These are phyloP conservation scores for Trichoderma lentiforme DNA, from an alignment of 2,329 filamentous ascomycete genomes.

Conservation along the genomic window DNA sequence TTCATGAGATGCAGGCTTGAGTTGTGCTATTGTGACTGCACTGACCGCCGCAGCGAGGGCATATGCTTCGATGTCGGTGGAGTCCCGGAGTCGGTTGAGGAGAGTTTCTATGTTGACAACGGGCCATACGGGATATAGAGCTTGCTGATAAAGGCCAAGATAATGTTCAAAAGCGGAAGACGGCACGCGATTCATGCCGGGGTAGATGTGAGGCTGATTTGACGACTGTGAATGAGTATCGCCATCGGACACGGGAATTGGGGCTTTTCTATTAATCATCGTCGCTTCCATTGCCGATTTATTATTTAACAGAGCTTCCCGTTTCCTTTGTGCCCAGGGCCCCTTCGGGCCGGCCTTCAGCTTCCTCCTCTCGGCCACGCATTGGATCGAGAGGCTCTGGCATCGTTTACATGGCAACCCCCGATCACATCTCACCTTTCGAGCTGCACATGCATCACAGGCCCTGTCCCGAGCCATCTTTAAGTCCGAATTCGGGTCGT, in stretches of 20 bases:
- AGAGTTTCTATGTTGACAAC: not conserved
- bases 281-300: not conserved
- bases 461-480: conserved; percentile 8
- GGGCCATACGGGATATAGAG: conserved; percentile 7
- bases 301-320: conserved; percentile 1
- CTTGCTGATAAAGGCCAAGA: not conserved
- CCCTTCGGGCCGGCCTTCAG: conserved; percentile 8
- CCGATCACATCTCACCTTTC: conserved; percentile 11
- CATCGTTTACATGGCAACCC: conserved; percentile 7
- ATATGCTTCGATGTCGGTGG: conserved; percentile 6
- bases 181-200: not conserved
- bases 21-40: conserved; percentile 8
- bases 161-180: not conserved
- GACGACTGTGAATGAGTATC: not conserved
- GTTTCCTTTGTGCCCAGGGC: conserved; percentile 2
- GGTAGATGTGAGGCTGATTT: not conserved
- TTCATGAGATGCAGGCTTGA: not conserved
- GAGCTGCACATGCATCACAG: conserved; percentile 10
- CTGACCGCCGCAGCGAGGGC: conserved; percentile 2
- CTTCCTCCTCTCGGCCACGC: not conserved
- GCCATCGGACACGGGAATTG: not conserved
- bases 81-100: not conserved
- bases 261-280: conserved; percentile 3
- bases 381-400: not conserved
- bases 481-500: not conserved